A percentile compares a stretch with the other conserved stretches of the same genome.
phyloP scores from a whole-genome alignment of 305 asterid species.

The Solanum aculeatissimum region DNA sequence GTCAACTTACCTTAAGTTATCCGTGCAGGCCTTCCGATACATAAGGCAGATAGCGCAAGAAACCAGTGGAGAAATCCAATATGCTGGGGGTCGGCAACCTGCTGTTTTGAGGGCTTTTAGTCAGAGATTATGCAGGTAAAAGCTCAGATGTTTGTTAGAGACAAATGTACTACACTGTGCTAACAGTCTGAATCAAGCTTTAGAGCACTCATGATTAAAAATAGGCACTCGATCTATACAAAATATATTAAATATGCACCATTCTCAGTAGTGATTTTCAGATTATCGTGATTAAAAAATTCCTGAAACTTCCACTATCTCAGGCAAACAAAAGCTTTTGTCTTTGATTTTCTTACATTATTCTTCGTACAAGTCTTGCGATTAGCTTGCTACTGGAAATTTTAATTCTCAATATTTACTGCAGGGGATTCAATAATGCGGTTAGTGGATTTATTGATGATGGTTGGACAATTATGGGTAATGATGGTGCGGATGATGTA shows the following conservation, averaged over 20 bases:
- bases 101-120: constrained; percentile 78
- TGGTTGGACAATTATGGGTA: constrained; percentile 84
- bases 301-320: background rate
- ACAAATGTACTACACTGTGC: background rate
- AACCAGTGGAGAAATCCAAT: constrained; percentile 72
- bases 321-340: background rate
- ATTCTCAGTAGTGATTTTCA: background rate
- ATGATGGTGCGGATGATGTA: constrained; percentile 84
- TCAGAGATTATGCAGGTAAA: constrained; percentile 78
- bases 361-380: background rate
- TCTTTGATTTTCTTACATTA: background rate
- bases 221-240: background rate
- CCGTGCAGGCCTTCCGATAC: constrained; percentile 67
- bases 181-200: background rate
- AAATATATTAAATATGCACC: background rate
- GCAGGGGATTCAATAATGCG: constrained; percentile 94
- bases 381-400: background rate
- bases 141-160: background rate
- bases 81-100: constrained; percentile 82
- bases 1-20: background rate
- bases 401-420: background rate
- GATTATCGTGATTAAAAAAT: background rate
- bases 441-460: constrained; percentile 91
- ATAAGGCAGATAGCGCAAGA: constrained; percentile 89
- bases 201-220: background rate